These are phyloP conservation scores for Chrysopogon serrulatus DNA, from an alignment of 176 grass and related monocot species.

Conservation along the genomic window DNA sequence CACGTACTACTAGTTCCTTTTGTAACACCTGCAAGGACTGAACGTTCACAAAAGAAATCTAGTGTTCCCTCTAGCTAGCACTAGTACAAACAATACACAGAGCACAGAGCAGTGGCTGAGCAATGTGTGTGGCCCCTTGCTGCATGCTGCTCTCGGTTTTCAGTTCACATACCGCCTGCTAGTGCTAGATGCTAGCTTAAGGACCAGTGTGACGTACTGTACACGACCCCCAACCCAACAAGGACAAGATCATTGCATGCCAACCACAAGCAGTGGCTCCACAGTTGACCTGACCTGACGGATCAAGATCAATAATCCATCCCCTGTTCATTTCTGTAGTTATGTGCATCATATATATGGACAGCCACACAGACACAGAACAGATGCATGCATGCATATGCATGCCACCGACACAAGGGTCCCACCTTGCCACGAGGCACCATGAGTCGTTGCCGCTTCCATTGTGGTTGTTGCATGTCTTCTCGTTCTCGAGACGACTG, in stretches of 20 bases:
- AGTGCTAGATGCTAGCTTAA: no score
- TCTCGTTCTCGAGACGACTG: no score
- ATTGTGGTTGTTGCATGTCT: background rate
- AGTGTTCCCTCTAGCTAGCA: background rate
- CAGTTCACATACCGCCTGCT: background rate
- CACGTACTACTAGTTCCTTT: background rate
- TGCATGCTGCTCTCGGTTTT: background rate
- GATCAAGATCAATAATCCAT: background rate
- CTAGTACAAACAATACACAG: background rate
- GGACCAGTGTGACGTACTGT: no score
- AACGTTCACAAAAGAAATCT: background rate
- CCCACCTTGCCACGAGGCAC: background rate
- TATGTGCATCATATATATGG: background rate
- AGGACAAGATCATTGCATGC: slow-evolving; percentile 20
- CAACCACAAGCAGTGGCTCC: background rate
- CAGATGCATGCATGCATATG: background rate
- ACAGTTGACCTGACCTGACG: background rate
- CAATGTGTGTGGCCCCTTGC: background rate
- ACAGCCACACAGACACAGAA: background rate
- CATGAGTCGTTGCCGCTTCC: background rate
- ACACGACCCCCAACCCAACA: background rate
- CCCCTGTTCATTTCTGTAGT: background rate
- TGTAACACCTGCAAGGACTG: background rate
- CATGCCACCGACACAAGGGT: background rate
- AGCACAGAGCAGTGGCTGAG: background rate